phyloP scores from a whole-genome alignment of 352 stramenopile genomes.

The Lagenidium sp. region DNA sequence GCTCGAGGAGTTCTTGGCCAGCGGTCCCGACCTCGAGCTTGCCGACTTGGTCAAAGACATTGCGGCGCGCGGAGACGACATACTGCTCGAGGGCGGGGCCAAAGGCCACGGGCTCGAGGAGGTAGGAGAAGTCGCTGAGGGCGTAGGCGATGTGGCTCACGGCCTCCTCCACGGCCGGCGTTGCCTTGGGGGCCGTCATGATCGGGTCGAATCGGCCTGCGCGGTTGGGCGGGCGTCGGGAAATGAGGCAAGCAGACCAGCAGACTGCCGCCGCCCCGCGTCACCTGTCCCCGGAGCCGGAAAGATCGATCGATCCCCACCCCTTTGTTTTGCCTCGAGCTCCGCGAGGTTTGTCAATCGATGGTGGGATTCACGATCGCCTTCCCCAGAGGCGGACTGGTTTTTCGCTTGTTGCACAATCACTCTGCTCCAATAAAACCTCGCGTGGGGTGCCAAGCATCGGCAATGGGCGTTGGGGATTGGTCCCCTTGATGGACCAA shows the following conservation, averaged over 20 bases:
- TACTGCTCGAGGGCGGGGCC: slow-evolving; percentile 54
- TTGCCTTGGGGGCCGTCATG: slow-evolving; percentile 1
- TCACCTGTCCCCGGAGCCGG: too few relatives aligned
- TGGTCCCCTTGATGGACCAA: slow-evolving; percentile 11
- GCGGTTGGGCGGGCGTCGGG: not conserved
- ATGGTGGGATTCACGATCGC: too few relatives aligned
- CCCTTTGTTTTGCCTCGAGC: too few relatives aligned
- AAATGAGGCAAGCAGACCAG: slow-evolving; percentile 1
- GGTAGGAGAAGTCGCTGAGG: slow-evolving; percentile 68
- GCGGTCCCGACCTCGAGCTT: slow-evolving; percentile 35
- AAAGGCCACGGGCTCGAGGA: slow-evolving; percentile 57
- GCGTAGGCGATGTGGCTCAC: slow-evolving; percentile 75
- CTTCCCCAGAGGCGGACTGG: not conserved
- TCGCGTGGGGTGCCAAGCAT: slow-evolving; percentile 11
- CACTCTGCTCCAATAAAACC: slow-evolving; percentile 16
- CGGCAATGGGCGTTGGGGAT: slow-evolving; percentile 15
- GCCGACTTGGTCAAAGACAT: slow-evolving; percentile 75
- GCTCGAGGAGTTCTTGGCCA: slow-evolving; percentile 55
- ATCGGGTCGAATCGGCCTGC: too few relatives aligned
- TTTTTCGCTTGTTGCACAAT: slow-evolving; percentile 17
- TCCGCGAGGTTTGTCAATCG: too few relatives aligned
- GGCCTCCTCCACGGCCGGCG: slow-evolving; percentile 53
- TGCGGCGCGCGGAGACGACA: slow-evolving; percentile 58
- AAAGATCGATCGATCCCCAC: too few relatives aligned
- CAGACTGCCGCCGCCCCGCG: too few relatives aligned